Conservation (phyloP, 768 basidiomycete genomes). For the Calocera viscosa region DNA sequence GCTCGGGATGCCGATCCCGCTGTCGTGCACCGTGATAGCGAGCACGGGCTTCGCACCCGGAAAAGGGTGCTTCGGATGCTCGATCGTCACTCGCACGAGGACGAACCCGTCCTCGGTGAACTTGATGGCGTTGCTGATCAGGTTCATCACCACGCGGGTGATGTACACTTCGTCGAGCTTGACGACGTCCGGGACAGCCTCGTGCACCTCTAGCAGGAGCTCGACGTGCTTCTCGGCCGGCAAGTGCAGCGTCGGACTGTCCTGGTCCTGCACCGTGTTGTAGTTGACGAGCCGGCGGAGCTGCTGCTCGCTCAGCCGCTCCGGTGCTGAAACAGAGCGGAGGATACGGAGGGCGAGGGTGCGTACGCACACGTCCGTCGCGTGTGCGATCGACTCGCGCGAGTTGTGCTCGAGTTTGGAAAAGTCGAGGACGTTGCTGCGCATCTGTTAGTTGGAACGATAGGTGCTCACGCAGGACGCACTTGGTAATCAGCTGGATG, state of each 20-base stretch:
- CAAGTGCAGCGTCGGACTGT: neutral
- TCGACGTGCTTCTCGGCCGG: conserved; percentile 4
- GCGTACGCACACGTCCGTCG: neutral
- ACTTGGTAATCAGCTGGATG: neutral
- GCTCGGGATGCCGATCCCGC: neutral
- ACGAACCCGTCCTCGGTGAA: conserved; percentile 5
- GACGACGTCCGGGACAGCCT: neutral
- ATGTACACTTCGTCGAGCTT: neutral
- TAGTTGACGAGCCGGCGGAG: neutral
- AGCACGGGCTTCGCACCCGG: neutral
- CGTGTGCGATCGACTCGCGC: neutral
- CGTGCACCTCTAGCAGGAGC: conserved; percentile 2
- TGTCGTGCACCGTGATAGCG: neutral
- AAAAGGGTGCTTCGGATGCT: neutral
- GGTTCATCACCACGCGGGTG: neutral
- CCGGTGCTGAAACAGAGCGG: neutral
- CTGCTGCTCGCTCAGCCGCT: neutral
- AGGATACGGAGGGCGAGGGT: neutral
- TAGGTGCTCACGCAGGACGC: neutral
- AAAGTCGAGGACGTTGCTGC: conserved; percentile 6
- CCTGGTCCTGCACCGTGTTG: neutral
- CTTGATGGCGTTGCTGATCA: neutral
- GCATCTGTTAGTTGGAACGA: neutral
- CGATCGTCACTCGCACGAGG: neutral
- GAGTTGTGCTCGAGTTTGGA: conserved; percentile 2